Percentiles rank a stretch among this genome's conserved stretches.
Evolutionary conservation across 2,329 filamentous ascomycete genomes (phyloP).

Genomic region (Aspergillus clavatus): DNA sequence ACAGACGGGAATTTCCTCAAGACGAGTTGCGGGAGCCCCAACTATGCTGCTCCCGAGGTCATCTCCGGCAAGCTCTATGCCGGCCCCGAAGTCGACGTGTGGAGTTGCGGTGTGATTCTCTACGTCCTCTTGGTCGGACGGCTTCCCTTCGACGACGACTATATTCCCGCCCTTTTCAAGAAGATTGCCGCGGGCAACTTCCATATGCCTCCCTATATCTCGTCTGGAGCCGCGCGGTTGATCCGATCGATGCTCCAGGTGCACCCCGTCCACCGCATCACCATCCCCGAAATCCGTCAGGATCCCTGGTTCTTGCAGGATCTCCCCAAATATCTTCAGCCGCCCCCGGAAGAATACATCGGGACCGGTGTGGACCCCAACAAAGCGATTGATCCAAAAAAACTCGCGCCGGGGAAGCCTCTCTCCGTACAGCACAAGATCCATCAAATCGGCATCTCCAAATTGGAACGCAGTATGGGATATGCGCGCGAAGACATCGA

Average conservation of each 20-base stretch:
- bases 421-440: slow-evolving; percentile 79
- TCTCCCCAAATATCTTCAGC: slow-evolving; percentile 78
- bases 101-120: slow-evolving; percentile 60
- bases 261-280: slow-evolving; percentile 89
- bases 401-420: slow-evolving; percentile 74
- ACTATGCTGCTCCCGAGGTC: slow-evolving; percentile 96
- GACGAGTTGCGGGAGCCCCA: slow-evolving; percentile 95
- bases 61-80: slow-evolving; percentile 97
- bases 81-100: slow-evolving; percentile 95
- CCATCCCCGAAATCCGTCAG: slow-evolving; percentile 85
- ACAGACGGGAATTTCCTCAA: slow-evolving; percentile 98
- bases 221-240: slow-evolving; percentile 64
- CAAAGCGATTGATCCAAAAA: slow-evolving; percentile 78
- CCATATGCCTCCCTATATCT: slow-evolving; percentile 86
- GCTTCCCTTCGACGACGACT: slow-evolving; percentile 95
- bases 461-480: slow-evolving; percentile 96
- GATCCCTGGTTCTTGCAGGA: slow-evolving; percentile 93
- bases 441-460: slow-evolving; percentile 86
- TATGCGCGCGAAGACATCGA: slow-evolving; percentile 94
- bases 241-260: slow-evolving; percentile 94
- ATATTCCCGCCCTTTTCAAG: slow-evolving; percentile 94
- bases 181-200: slow-evolving; percentile 96
- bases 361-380: slow-evolving; percentile 92
- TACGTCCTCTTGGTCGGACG: slow-evolving; percentile 62
- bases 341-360: slow-evolving; percentile 84